Conservation (phyloP, 306 rosid species). For the Citrullus colocynthis region DNA sequence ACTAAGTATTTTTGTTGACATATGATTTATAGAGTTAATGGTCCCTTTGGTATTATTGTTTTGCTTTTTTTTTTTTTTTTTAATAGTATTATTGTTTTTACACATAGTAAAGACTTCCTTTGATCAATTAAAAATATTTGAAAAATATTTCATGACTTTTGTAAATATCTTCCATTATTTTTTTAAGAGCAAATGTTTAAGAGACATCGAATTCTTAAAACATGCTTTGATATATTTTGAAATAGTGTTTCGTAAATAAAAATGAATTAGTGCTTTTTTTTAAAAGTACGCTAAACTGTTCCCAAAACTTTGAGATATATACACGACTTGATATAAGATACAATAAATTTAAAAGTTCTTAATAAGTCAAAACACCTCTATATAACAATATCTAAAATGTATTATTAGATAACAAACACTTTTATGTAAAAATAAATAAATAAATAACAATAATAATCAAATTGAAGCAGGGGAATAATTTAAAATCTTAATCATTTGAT, state of each 20-base stretch:
- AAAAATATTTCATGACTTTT: background rate
- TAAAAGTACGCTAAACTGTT: background rate
- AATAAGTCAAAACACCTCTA: background rate
- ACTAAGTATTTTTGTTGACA: background rate
- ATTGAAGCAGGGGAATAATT: background rate
- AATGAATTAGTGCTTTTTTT: too few relatives aligned
- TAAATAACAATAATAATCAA: background rate
- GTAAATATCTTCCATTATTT: too few relatives aligned
- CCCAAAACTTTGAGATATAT: background rate
- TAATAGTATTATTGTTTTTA: background rate
- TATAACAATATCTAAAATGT: background rate
- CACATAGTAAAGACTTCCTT: background rate
- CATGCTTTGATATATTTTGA: too few relatives aligned
- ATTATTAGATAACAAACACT: background rate
- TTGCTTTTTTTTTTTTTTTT: too few relatives aligned
- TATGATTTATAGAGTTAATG: background rate
- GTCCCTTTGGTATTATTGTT: background rate
- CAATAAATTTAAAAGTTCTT: background rate
- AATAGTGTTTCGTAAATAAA: too few relatives aligned
- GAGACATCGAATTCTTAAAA: background rate
- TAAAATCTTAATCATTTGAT: background rate
- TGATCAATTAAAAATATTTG: background rate
- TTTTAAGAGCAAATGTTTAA: too few relatives aligned
- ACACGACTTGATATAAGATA: background rate
- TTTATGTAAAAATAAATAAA: background rate